Conservation (phyloP, 208 protist genomes). For the Balamuthia mandrillaris region DNA sequence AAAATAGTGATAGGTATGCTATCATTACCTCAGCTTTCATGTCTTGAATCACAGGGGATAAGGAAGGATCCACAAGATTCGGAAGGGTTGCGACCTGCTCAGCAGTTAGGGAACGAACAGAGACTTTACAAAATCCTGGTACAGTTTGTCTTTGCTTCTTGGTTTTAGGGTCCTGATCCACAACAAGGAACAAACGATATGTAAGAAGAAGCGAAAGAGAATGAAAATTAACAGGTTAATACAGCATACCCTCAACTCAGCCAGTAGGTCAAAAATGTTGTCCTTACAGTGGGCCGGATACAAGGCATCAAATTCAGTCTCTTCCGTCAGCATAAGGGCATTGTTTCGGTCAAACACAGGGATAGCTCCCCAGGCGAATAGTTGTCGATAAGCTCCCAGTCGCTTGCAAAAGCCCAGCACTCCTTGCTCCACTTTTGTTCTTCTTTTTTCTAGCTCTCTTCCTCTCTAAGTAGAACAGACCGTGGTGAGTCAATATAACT, state of each 20-base stretch:
- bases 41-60: too few relatives aligned
- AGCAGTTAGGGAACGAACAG: background rate
- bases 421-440: background rate
- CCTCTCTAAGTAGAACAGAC: too few relatives aligned
- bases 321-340: background rate
- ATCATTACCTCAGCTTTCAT: too few relatives aligned
- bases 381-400: conserved; percentile 41
- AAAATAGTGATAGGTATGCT: too few relatives aligned
- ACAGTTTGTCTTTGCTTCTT: conserved; percentile 17
- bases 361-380: conserved; percentile 37
- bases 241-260: background rate
- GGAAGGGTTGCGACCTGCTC: background rate
- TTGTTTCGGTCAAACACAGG: conserved; percentile 32
- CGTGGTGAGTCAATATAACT: too few relatives aligned
- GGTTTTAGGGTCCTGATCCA: background rate
- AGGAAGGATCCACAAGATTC: background rate
- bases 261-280: conserved; percentile 16
- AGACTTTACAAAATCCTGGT: background rate
- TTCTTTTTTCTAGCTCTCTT: conserved; percentile 39
- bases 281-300: conserved; percentile 31
- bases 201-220: background rate
- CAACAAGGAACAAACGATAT: background rate
- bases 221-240: background rate
- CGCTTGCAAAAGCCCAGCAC: conserved; percentile 36
- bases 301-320: background rate